Evolutionary conservation across 352 stramenopile species (phyloP).

Genomic region (Pythium coloratum): DNA sequence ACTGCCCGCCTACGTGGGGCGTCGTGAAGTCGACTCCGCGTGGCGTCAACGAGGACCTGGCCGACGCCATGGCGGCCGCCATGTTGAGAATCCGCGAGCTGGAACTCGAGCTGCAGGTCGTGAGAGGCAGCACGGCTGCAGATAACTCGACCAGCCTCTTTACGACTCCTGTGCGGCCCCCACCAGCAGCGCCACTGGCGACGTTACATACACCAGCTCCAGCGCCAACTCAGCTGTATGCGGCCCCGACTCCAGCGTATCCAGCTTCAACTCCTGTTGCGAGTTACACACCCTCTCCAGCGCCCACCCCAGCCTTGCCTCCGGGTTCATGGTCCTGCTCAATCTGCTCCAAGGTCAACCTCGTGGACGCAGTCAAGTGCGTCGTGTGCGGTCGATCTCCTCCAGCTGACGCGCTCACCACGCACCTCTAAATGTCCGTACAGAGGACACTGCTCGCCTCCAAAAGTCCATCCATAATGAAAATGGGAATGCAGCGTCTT

Average conservation of each 20-base stretch:
- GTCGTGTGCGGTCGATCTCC: conserved; percentile 67
- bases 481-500: conserved; percentile 7
- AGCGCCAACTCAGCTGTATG: conserved; percentile 1
- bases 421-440: conserved; percentile 19
- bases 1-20: conserved; percentile 44
- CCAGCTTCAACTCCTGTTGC: background rate
- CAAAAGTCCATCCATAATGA: background rate
- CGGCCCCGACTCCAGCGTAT: background rate
- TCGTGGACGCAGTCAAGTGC: conserved; percentile 47
- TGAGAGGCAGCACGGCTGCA: background rate
- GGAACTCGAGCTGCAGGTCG: conserved; percentile 46
- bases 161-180: background rate
- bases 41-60: conserved; percentile 55
- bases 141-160: background rate
- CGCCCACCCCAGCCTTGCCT: background rate
- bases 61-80: conserved; percentile 53
- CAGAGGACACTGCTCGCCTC: background rate
- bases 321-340: conserved; percentile 54
- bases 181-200: background rate
- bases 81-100: conserved; percentile 46
- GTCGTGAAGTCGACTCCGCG: conserved; percentile 9
- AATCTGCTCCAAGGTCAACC: conserved; percentile 76
- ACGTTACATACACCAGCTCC: background rate
- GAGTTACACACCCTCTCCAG: background rate
- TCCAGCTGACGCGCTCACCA: conserved; percentile 28